Base-by-base conservation (phyloP, 352 stramenopile species). In the Sclerospora graminicola region DNA sequence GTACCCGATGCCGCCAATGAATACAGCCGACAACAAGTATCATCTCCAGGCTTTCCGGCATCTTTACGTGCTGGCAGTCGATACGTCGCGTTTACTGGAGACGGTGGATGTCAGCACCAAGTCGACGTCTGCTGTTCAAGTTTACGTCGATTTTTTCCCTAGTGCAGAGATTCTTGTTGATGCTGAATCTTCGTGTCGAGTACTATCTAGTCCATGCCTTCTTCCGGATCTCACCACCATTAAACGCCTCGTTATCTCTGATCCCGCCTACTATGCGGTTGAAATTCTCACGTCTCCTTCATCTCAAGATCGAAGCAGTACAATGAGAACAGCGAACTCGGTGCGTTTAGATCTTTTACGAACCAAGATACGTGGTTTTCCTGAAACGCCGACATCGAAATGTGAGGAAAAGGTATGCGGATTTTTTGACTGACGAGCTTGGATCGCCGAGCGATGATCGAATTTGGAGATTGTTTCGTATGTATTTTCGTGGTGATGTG, bases 1-100 rank as follows among this genome's bases (percentile, higher is more conserved):
- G 23, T 99, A 92, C 41, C 96, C 95, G 28, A 81, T 97, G 53
- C 94, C 78, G 39, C 86, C 95, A 6, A 79, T 89, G 47, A 82
- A 87, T 50, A 95, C 91, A 15, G 83, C 82, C 9, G 94, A 98
- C 57, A 97, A 98, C 60, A 95, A 97, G 66, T 85, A 87, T 45
- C 75, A 90, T 54, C 55, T 93, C 2, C 78, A 90, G 36, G 77
- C 81, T 13, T 85, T 93, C 18, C 78, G 94, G 1, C 94, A 98
- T 59, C 54, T 98, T 32, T 95, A 94, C 51, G 82, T 92, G 16
- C 50, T 93, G 20, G 85, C 85, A 6, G 69, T 87, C 2, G 84
- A 96, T 41, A 73, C 53, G 0, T 77, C 69, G 9, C 62, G 79
- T 32, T 58, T 85, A 9, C 16, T 93, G 21, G 71, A 91, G 48